Evolutionary conservation across 225 moss, liverwort and hornwort species (phyloP), one percentile per base, ranked within the genome.

Genomic region (Pseudisothecium myosuroides): DNA sequence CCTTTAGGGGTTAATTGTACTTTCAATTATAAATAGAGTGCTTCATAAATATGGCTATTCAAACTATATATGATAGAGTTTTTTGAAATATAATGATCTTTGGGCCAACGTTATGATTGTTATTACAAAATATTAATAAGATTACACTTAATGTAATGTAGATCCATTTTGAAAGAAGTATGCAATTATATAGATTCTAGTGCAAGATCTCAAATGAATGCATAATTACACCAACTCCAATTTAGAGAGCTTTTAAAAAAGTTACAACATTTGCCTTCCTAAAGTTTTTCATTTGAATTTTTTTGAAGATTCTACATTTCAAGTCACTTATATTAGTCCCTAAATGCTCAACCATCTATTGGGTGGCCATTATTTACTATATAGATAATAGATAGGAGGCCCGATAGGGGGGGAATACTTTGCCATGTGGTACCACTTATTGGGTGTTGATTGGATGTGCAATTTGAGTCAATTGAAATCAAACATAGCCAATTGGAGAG

Each of bases 361-460:
- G 4, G 8, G 4, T 4, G 24, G 14, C 4, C 14, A 69, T 20
- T 39, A 24, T 23, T 0, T n/a, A 68, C 2, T 28, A 28, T 45
- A 43, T 73, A 17, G 5, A 43, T 28, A 45, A 73, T 73, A 0
- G 28, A 45, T 0, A 17, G 0, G 17, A 28, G 3, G 5, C n/a
- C n/a, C n/a, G n/a, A n/a, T n/a, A n/a, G n/a, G n/a, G n/a, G n/a
- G n/a, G 1, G 6, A 28, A 28, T 22, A 17, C 10, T 45, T 45
- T 3, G 3, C 39, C 5, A 39, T 2, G 4, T 39, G 24, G 39
- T 0, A 0, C 17, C 9, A 28, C 2, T 17, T 73, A 1, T 41
- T 8, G 24, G 12, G 11, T 23, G 14, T 41, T 26, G 41, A 14
- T 41, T 0, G 2, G 1, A 1, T 16, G 8, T 72, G 43, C 3